Percentiles rank a stretch among this genome's conserved stretches.
phyloP scores from a whole-genome alignment of 2,329 filamentous ascomycete genomes.

The Fusarium sarcochroum region DNA sequence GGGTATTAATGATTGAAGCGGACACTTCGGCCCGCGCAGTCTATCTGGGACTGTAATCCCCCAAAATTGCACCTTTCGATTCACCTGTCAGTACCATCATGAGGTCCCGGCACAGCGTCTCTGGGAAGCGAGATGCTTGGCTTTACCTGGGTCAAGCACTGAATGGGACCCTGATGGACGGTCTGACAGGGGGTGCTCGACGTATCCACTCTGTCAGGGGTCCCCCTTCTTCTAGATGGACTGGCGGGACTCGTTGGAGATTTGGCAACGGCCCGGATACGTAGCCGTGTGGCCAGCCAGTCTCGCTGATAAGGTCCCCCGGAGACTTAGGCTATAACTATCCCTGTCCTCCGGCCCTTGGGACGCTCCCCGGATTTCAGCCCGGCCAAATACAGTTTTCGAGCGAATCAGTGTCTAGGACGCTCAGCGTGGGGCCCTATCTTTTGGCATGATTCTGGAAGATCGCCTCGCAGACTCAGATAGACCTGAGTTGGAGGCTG shows the following conservation, averaged over 20 bases:
- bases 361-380: slow-evolving; percentile 54
- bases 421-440: slow-evolving; percentile 37
- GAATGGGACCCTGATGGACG: slow-evolving; percentile 48
- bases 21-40: slow-evolving; percentile 32
- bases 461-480: slow-evolving; percentile 45
- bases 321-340: slow-evolving; percentile 47
- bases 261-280: slow-evolving; percentile 54
- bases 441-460: slow-evolving; percentile 53
- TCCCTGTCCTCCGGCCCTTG: slow-evolving; percentile 48
- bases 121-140: slow-evolving; percentile 48
- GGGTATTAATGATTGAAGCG: slow-evolving; percentile 20
- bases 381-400: slow-evolving; percentile 42
- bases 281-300: slow-evolving; percentile 53
- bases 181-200: slow-evolving; percentile 21
- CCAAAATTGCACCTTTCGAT: slow-evolving; percentile 37
- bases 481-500: neutral
- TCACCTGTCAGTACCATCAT: slow-evolving; percentile 36
- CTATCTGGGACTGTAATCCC: slow-evolving; percentile 32
- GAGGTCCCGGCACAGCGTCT: slow-evolving; percentile 46
- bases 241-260: slow-evolving; percentile 44
- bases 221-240: slow-evolving; percentile 35
- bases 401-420: slow-evolving; percentile 35
- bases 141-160: slow-evolving; percentile 37
- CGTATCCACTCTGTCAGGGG: slow-evolving; percentile 23
- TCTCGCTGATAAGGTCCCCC: slow-evolving; percentile 47